Base-by-base conservation (phyloP, 1,284 basidiomycete genomes). In the Austropuccinia psidii region DNA sequence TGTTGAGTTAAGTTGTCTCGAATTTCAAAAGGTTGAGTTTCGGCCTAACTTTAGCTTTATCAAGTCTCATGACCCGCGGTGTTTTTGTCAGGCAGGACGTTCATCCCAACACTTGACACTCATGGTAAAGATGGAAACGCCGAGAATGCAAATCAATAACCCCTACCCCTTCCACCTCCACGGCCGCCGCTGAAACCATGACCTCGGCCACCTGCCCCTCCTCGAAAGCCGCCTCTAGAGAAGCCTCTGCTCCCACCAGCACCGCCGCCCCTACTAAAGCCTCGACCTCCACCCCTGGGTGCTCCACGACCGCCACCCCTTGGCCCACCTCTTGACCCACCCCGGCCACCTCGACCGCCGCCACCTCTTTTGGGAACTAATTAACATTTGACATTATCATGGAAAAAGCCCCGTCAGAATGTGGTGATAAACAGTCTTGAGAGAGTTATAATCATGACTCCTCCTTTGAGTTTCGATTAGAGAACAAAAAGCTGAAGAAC, bases 251-350 rank as follows among this genome's bases (percentile, higher is more conserved):
- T 55, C 52, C 55, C 52, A 24, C 57, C 54, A 11, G n/a, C 33
- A 17, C 61, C 49, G 1, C 62, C 61, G 27, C 72, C 62, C 11
- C 61, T 47, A 13, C 49, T 54, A 35, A 66, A 73, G 31, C 80
- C 79, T 29, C 77, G 77, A n/a, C 85, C 82, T 37, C 83, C 80
- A 7, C 83, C 83, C 52, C 82, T 80, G 33, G 81, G 82, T 43
- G 82, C 80, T 19, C 87, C 84, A 61, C 85, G 82, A 41, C 84
- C 85, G 54, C 85, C 64, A 31, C 69, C 74, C n/a, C 64, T 54
- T 49, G 58, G 21, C 21, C 57, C 73, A 3, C 65, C 74, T 57
- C 75, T 50, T 61, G 74, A 50, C 17, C 68, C 64, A 29, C 72
- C 75, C 27, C 57, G 66, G 1, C 75, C 76, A 13, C 79, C 75